Evolutionary conservation across 768 basidiomycete species (phyloP).

Genomic region (Tricholoma matsutake): DNA sequence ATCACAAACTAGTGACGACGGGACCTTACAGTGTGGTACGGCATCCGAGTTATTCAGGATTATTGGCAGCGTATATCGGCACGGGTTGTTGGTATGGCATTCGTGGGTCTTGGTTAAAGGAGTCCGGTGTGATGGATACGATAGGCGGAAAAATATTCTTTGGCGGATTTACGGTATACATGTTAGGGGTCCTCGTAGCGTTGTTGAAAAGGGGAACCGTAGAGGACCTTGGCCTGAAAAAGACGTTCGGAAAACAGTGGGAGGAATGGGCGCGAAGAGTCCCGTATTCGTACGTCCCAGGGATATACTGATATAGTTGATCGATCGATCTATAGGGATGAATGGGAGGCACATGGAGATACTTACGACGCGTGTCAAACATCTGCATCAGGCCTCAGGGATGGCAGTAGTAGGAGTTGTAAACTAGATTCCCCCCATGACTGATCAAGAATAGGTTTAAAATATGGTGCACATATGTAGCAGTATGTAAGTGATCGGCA

Average conservation of each 20-base stretch:
- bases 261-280: conserved; percentile 24
- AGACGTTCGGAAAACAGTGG: conserved; percentile 31
- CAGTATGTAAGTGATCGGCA: too few relatives aligned
- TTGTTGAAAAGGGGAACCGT: neutral
- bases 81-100: neutral
- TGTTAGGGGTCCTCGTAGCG: neutral
- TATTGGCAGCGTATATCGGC: neutral
- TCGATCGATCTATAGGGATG: neutral
- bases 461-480: too few relatives aligned
- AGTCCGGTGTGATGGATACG: neutral
- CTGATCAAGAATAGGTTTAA: too few relatives aligned
- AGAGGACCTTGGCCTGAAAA: conserved; percentile 13
- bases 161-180: neutral
- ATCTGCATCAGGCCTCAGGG: too few relatives aligned
- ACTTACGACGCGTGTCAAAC: too few relatives aligned
- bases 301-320: conserved; percentile 4
- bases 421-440: too few relatives aligned
- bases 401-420: too few relatives aligned
- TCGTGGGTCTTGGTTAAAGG: neutral
- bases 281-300: conserved; percentile 26
- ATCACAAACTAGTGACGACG: conserved; percentile 34
- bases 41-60: conserved; percentile 33
- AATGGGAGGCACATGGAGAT: neutral
- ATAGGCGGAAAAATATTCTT: neutral
- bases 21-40: conserved; percentile 41